A percentile compares a stretch with the other conserved stretches of the same genome.
These are phyloP conservation scores for Cytospora piceicola DNA, from an alignment of 2,329 filamentous ascomycete genomes.

Conservation along the genomic window DNA sequence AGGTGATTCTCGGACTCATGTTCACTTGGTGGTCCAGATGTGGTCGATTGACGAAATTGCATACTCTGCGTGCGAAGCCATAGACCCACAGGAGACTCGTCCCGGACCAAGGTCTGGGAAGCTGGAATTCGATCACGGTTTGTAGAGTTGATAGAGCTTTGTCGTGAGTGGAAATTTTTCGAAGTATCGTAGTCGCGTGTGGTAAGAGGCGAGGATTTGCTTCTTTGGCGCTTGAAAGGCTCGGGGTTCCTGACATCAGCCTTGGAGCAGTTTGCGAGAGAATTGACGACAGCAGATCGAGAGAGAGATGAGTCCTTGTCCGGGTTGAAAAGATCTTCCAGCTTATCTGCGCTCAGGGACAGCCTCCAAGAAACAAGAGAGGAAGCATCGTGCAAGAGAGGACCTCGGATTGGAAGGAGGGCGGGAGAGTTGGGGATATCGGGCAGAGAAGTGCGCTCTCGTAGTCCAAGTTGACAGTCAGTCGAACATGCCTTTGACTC, in stretches of 20 bases:
- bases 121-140: conserved; percentile 17
- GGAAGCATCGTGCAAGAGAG: conserved; percentile 25
- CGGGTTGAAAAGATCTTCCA: conserved; percentile 14
- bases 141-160: conserved; percentile 17
- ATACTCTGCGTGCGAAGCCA: conserved; percentile 27
- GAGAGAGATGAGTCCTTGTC: neutral
- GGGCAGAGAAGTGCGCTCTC: conserved; percentile 30
- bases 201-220: conserved; percentile 17
- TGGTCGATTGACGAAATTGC: conserved; percentile 17
- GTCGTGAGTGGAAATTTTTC: conserved; percentile 5
- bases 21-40: conserved; percentile 21
- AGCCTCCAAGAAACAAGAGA: conserved; percentile 33
- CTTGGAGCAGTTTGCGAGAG: conserved; percentile 7
- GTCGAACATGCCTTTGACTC: conserved; percentile 3
- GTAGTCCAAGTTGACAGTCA: conserved; percentile 23
- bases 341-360: conserved; percentile 27
- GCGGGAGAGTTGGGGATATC: conserved; percentile 28
- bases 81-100: conserved; percentile 26
- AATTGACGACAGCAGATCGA: conserved; percentile 8
- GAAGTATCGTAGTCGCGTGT: neutral
- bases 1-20: neutral
- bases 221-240: conserved; percentile 7
- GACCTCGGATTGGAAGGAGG: conserved; percentile 11
- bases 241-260: neutral
- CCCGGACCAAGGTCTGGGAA: conserved; percentile 23